These are phyloP conservation scores for Corchorus olitorius DNA, from an alignment of 345 rosid species.

Conservation along the genomic window DNA sequence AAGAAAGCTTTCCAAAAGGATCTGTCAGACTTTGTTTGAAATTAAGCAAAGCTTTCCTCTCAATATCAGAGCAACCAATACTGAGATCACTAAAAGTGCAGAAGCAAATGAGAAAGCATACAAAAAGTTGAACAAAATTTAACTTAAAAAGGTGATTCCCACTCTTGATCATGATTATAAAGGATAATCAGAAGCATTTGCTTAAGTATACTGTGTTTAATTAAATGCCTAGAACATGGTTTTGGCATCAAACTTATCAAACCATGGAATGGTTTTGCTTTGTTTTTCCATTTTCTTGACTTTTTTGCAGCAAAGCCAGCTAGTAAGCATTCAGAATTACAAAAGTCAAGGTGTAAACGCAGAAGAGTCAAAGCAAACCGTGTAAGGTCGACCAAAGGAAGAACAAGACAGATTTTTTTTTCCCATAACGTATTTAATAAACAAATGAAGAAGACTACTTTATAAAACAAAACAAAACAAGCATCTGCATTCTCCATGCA, in stretches of 20 bases:
- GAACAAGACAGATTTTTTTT: not conserved
- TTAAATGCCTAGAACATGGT: not conserved
- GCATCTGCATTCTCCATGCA: not conserved
- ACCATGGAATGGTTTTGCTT: not conserved
- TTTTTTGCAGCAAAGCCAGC: not conserved
- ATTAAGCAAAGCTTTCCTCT: slow-evolving; percentile 32
- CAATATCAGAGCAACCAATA: slow-evolving; percentile 20
- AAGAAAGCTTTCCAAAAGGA: slow-evolving; percentile 19
- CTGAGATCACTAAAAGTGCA: not conserved
- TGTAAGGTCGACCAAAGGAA: not conserved
- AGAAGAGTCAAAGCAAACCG: not conserved
- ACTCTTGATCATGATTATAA: not conserved
- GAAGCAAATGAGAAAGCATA: not conserved
- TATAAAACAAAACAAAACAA: not conserved
- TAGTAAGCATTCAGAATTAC: not conserved
- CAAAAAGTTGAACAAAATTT: not conserved
- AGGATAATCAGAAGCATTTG: not conserved
- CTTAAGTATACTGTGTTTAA: not conserved
- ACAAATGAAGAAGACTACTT: not conserved
- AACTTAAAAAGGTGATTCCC: not conserved
- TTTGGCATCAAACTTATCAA: not conserved
- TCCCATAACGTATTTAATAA: not conserved
- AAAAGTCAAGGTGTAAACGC: not conserved
- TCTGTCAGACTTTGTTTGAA: slow-evolving; percentile 30
- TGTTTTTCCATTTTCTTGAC: not conserved